Conservation (phyloP, 176 grass and related monocot species). For the Dendrocalamus sinicus region DNA sequence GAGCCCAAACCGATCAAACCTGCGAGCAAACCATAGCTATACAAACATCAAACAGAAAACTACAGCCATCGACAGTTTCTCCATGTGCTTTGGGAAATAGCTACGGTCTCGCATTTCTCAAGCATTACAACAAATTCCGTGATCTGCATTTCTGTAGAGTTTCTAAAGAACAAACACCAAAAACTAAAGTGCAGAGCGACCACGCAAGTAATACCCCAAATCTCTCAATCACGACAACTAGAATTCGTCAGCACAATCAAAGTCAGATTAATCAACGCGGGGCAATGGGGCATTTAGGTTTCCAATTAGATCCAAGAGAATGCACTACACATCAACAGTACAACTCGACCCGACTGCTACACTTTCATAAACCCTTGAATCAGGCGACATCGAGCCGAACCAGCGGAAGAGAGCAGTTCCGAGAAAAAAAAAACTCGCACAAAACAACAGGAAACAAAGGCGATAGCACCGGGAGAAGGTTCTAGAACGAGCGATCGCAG, state of each 20-base stretch:
- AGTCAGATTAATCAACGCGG: slow-evolving; percentile 5
- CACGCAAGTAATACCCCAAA: neutral
- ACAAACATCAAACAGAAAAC: slow-evolving; percentile 10
- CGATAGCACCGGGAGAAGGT: neutral
- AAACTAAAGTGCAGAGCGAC: neutral
- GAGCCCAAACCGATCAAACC: neutral
- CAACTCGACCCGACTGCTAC: neutral
- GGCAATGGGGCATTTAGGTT: neutral
- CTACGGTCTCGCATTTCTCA: neutral
- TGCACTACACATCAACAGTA: neutral
- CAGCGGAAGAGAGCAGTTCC: neutral
- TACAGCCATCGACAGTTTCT: neutral
- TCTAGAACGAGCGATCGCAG: neutral
- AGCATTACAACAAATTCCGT: neutral
- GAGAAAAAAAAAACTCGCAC: neutral
- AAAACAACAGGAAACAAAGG: neutral
- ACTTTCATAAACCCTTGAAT: neutral
- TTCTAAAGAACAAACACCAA: neutral
- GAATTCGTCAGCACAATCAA: neutral
- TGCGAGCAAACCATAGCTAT: neutral
- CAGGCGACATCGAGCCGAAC: neutral
- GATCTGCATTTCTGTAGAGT: neutral
- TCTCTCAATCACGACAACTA: neutral
- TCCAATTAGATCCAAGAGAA: neutral
- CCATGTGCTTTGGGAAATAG: slow-evolving; percentile 9